Evolutionary conservation across 495 filamentous ascomycete genomes (phyloP), one percentile per base, ranked within the genome.

Genomic region (Jackrogersella multiformis): DNA sequence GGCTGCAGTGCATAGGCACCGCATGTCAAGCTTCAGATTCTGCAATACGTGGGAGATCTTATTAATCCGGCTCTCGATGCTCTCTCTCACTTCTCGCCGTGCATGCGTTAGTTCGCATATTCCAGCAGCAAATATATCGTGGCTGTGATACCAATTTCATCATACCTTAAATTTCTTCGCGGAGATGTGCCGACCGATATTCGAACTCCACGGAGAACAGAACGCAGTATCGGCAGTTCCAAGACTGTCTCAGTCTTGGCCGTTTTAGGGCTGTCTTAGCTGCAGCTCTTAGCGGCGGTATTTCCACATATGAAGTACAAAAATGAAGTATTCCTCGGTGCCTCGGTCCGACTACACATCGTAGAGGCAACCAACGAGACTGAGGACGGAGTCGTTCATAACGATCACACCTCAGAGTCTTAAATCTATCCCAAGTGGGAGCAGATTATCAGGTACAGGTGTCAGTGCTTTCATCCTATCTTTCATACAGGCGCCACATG

Each of bases 1-100:
- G 35, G 56, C 20, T 48, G 36, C 54, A n/a, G 28, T 55, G 60
- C 60, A 69, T 56, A 38, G 8, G 28, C n/a, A 55, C 46, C 38
- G 44, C 59, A 62, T 68, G 16, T 15, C 34, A 13, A 36, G 24
- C 21, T 52, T 55, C 21, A 56, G 49, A 61, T 70, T 61, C 56
- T 70, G 67, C 67, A 70, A 70, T 70, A 65, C 38, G 42, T 53
- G 36, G 61, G 32, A 65, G 67, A 70, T 70, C 67, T 65, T 70
- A 70, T 65, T 58, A 38, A 39, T 30, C 67, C 67, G 49, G 42
- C 30, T 60, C 52, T 57, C n/a, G n/a, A n/a, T n/a, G n/a, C n/a
- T n/a, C n/a, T n/a, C n/a, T n/a, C n/a, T n/a, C n/a, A n/a, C 41
- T 57, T 64, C 60, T 41, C 42, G 57, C 56, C 42, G 20, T 36